phyloP scores from a whole-genome alignment of 306 rosid genomes.

The Styphnolobium japonicum region DNA sequence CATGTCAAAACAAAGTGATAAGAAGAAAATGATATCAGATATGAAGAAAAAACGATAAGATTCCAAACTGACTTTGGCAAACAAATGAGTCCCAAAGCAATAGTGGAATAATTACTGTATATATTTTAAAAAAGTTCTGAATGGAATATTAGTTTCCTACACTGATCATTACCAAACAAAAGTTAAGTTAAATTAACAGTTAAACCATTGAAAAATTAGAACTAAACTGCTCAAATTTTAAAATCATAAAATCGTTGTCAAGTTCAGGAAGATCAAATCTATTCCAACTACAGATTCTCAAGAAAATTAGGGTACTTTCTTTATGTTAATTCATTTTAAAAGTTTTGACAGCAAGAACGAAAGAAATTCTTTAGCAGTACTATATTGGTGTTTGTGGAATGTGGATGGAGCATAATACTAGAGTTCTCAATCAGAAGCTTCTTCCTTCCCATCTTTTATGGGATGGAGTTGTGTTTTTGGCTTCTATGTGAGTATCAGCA shows the following conservation, averaged over 20 bases:
- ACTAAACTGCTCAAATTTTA: background rate
- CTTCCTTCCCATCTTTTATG: too few relatives aligned
- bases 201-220: background rate
- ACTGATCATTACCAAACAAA: background rate
- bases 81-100: conserved; percentile 8
- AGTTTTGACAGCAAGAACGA: too few relatives aligned
- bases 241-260: background rate
- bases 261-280: background rate
- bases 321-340: too few relatives aligned
- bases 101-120: background rate
- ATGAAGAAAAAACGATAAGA: background rate
- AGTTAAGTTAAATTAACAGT: background rate
- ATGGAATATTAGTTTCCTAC: background rate
- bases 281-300: conserved; percentile 2
- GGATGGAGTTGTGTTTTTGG: too few relatives aligned
- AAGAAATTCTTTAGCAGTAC: too few relatives aligned
- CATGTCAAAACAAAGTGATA: conserved; percentile 32
- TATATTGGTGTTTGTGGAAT: too few relatives aligned
- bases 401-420: too few relatives aligned
- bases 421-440: too few relatives aligned
- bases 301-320: background rate
- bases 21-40: background rate
- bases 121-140: background rate
- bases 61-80: too few relatives aligned
- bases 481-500: too few relatives aligned